Percentiles rank a stretch among this genome's conserved stretches.
These are phyloP conservation scores for Aspergillus quadrilineatus DNA, from an alignment of 2,329 filamentous ascomycete species.

Conservation along the genomic window DNA sequence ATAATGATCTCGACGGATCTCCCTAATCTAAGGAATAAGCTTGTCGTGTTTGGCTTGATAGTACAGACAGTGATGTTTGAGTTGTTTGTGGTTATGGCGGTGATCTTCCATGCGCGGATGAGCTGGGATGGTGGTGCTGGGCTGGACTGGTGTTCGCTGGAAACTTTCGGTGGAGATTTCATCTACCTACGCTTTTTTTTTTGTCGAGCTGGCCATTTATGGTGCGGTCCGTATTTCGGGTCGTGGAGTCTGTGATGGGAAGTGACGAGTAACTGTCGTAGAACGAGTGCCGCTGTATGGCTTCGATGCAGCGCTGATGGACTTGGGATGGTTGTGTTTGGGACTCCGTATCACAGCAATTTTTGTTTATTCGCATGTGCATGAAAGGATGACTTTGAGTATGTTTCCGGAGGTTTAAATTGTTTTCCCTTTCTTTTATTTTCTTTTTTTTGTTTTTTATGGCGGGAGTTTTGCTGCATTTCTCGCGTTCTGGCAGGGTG, in stretches of 20 bases:
- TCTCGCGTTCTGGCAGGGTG: no score
- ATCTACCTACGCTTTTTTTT: conserved; percentile 7
- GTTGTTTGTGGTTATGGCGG: conserved; percentile 53
- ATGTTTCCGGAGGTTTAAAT: no score
- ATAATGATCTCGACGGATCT: conserved; percentile 2
- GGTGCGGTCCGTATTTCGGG: conserved; percentile 22
- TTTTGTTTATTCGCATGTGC: no score
- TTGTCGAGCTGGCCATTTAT: conserved; percentile 18
- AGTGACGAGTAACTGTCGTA: background rate
- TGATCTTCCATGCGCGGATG: conserved; percentile 52
- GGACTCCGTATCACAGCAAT: no score
- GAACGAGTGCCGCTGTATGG: conserved; percentile 1
- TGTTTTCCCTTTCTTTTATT: no score
- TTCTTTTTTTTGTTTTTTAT: no score
- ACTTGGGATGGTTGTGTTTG: no score
- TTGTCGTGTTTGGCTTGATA: conserved; percentile 57
- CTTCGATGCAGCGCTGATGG: conserved; percentile 7
- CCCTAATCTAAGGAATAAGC: conserved; percentile 18
- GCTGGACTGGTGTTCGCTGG: no score
- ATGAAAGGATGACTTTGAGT: no score
- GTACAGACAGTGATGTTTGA: conserved; percentile 59
- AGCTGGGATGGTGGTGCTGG: background rate
- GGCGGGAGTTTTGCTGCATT: no score
- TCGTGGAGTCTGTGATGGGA: conserved; percentile 6
- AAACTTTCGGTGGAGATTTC: conserved; percentile 2